Base-by-base conservation (phyloP, 768 basidiomycete species). In the Boletus reticulatus region DNA sequence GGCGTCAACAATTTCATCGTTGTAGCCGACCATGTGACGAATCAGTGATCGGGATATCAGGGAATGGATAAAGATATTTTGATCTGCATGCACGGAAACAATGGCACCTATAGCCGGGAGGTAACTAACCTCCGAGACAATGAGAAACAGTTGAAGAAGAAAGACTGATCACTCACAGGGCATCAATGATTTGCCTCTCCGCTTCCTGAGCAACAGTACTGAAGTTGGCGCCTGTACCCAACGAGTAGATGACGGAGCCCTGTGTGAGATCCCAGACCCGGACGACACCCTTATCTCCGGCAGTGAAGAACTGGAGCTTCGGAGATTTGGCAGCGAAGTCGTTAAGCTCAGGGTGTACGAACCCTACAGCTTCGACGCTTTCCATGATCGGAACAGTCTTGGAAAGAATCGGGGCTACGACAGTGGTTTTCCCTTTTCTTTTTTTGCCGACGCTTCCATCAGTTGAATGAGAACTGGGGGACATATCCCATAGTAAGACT, bases 1-100 rank as follows among this genome's bases (percentile, higher is more conserved):
- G 6, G 87, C 83, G 64, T 98, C 97, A 48, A 98, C 89, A 61
- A 98, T 94, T 72, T 98, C 96, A 72, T 99, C 97, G 70, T 98
- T 98, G 79, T 89, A 99, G 0, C 97, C 97, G 63, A 98, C 86
- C 61, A 98, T 74, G 63, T 98, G 96, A 17, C 90, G 87, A 3
- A 79, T 76, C 24, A 91, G 73, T 10, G 80, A 75, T 32, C 79
- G 80, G 1, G 83, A 82, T n/a, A 78, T 70, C 9, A 96, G 75
- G 3, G 92, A 94, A 71, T 94, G 86, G 74, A 93, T 93, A 45
- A 94, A 79, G 62, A 99, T 95, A 62, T 98, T 99, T 73, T 98
- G 97, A 71, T 99, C 96, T 22, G 92, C 94, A 68, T 96, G 95
- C 16, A 94, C 76, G 16, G 94, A 91, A 20, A 94, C 78, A 14